phyloP scores from a whole-genome alignment of 306 rosid genomes.

The Crotalaria pallida region DNA sequence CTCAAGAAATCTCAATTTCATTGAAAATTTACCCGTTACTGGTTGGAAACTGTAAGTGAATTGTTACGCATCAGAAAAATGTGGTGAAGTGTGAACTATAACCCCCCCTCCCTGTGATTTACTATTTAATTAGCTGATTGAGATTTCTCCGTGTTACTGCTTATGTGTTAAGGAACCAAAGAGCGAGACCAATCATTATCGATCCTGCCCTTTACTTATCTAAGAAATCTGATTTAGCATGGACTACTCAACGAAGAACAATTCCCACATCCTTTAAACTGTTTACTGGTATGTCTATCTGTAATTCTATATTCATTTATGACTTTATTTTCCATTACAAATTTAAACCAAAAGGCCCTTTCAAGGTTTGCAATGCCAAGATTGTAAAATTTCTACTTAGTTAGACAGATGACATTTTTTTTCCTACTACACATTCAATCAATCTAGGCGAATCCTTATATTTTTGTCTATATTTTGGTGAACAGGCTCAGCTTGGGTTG shows the following conservation, averaged over 20 bases:
- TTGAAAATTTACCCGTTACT: conserved; percentile 60
- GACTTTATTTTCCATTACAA: neutral
- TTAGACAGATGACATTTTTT: neutral
- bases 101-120: neutral
- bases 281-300: conserved; percentile 61
- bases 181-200: conserved; percentile 85
- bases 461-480: conserved; percentile 20
- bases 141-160: conserved; percentile 1
- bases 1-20: conserved; percentile 79
- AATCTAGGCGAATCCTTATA: conserved; percentile 2
- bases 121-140: neutral
- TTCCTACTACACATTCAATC: neutral
- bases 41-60: conserved; percentile 93
- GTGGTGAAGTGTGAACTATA: neutral
- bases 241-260: conserved; percentile 77
- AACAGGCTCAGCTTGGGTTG: conserved; percentile 96
- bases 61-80: neutral
- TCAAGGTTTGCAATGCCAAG: neutral
- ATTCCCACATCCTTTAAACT: conserved; percentile 66
- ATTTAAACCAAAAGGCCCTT: neutral
- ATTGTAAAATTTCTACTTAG: conserved; percentile 5
- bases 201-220: conserved; percentile 51
- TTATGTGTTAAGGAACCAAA: conserved; percentile 61
- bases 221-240: conserved; percentile 72
- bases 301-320: neutral